Evolutionary conservation across 2,329 filamentous ascomycete species (phyloP).

Genomic region (Ascochyta lentis): DNA sequence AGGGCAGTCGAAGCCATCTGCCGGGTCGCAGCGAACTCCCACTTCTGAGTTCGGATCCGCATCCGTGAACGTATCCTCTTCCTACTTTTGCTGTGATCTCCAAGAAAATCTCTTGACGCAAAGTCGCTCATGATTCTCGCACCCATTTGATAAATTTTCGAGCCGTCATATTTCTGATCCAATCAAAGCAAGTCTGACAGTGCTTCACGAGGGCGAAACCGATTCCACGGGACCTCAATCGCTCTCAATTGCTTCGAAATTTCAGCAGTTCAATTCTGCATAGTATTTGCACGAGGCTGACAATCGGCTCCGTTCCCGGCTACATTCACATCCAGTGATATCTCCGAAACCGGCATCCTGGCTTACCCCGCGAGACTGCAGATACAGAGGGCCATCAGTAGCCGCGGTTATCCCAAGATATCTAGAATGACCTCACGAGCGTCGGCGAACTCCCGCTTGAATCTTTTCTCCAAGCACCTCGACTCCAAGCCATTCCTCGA

Average conservation of each 20-base stretch:
- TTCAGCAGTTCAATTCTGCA: background rate
- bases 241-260: constrained; percentile 1
- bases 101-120: background rate
- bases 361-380: constrained; percentile 39
- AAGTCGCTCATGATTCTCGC: background rate
- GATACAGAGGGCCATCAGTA: constrained; percentile 11
- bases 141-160: constrained; percentile 2
- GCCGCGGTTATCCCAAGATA: constrained; percentile 40
- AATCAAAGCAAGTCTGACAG: background rate
- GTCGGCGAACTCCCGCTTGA: constrained; percentile 59
- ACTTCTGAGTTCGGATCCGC: constrained; percentile 6
- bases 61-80: constrained; percentile 4
- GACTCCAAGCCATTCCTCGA: constrained; percentile 62
- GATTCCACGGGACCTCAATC: background rate
- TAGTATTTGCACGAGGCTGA: constrained; percentile 12
- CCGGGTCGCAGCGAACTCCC: constrained; percentile 3
- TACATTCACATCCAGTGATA: constrained; percentile 8
- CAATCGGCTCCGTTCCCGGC: constrained; percentile 14
- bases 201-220: background rate
- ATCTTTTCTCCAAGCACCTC: constrained; percentile 68
- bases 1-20: constrained; percentile 9
- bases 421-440: constrained; percentile 44
- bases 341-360: constrained; percentile 45
- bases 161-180: background rate
- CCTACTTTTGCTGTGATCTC: constrained; percentile 3